Conservation (phyloP, 2,329 filamentous ascomycete genomes). For the Chrysoporthe cubensis region DNA sequence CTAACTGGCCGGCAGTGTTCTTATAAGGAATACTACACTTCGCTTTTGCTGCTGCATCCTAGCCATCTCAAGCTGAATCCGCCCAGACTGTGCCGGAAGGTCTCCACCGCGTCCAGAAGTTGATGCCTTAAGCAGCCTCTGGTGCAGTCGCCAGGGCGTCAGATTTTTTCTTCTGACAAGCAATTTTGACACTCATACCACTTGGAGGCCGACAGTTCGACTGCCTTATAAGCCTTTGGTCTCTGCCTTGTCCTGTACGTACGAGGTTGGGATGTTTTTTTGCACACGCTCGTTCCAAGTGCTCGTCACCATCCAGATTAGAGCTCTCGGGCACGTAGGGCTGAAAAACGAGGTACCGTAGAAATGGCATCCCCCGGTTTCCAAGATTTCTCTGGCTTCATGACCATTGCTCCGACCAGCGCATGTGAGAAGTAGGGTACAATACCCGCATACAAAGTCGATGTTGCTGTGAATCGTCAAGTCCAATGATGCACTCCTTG, state of each 20-base stretch:
- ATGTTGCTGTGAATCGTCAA: too few species aligned
- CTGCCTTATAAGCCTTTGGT: background rate
- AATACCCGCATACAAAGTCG: too few species aligned
- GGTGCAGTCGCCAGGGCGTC: constrained; percentile 12
- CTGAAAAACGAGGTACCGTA: background rate
- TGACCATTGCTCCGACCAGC: too few species aligned
- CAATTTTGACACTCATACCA: background rate
- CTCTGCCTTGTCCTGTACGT: background rate
- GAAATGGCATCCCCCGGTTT: too few species aligned
- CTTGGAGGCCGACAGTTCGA: background rate
- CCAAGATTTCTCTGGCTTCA: too few species aligned
- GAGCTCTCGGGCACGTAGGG: background rate
- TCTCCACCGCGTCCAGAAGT: background rate
- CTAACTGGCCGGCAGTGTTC: background rate
- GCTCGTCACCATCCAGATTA: background rate
- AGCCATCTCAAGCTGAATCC: background rate
- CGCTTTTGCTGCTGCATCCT: constrained; percentile 26
- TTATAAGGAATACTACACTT: constrained; percentile 7
- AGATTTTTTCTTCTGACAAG: background rate
- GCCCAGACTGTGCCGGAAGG: constrained; percentile 5
- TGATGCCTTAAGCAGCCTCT: background rate
- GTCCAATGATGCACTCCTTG: too few species aligned
- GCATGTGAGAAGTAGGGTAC: too few species aligned
- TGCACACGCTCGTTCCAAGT: background rate
- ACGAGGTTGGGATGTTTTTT: background rate